phyloP scores from a whole-genome alignment of 305 asterid species.

The Coffea humblotiana region DNA sequence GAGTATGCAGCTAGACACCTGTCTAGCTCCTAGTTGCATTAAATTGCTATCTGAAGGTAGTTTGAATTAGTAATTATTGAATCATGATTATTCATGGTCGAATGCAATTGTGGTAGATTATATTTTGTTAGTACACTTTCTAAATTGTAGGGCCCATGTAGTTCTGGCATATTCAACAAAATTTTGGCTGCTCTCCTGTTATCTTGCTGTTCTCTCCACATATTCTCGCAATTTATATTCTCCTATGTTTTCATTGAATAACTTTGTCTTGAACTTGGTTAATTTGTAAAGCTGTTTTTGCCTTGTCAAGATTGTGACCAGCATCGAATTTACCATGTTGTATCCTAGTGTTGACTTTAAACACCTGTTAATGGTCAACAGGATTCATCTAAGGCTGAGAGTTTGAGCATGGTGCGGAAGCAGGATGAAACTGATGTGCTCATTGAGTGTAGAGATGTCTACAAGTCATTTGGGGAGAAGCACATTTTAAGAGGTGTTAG shows the following conservation, averaged over 20 bases:
- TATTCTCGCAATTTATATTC: not conserved
- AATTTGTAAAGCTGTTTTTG: not conserved
- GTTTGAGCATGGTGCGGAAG: slow-evolving; percentile 36
- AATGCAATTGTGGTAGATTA: not conserved
- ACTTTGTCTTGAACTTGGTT: not conserved
- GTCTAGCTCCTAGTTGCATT: not conserved
- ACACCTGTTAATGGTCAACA: slow-evolving; percentile 21
- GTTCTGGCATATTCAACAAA: not conserved
- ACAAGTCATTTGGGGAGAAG: slow-evolving; percentile 95
- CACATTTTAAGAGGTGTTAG: slow-evolving; percentile 93
- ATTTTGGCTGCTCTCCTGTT: no score
- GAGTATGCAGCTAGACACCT: not conserved
- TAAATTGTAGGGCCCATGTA: not conserved
- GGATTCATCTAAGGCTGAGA: slow-evolving; percentile 52
- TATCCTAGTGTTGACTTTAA: not conserved
- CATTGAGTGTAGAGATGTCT: slow-evolving; percentile 85
- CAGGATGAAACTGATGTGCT: slow-evolving; percentile 74
- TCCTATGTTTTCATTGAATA: not conserved
- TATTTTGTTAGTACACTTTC: not conserved
- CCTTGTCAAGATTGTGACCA: not conserved
- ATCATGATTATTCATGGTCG: not conserved
- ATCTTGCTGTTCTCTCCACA: not conserved
- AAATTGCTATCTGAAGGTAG: not conserved
- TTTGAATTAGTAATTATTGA: not conserved
- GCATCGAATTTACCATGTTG: not conserved